Conservation (phyloP, 345 rosid genomes). For the Anastatica hierochuntica region DNA sequence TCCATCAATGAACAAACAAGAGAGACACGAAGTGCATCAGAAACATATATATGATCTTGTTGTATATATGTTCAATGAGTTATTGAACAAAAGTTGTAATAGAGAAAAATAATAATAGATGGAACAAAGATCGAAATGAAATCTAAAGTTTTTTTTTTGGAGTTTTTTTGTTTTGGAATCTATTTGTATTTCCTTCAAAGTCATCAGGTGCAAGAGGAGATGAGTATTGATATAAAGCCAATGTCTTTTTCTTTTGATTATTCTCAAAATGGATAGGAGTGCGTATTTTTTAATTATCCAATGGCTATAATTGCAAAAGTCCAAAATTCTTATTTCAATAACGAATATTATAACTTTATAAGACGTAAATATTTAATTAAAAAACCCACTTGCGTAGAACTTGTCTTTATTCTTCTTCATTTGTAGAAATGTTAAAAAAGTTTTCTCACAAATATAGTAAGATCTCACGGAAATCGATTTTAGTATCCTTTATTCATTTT, state of each 20-base stretch:
- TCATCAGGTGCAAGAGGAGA: constrained; percentile 42
- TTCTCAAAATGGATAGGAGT: constrained; percentile 46
- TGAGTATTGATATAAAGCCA: constrained; percentile 25
- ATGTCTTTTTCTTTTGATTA: constrained; percentile 19
- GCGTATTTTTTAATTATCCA: constrained; percentile 28
- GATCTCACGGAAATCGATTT: constrained; percentile 11
- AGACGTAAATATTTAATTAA: too few species aligned
- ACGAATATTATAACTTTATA: too few species aligned
- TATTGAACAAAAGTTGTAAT: constrained; percentile 3
- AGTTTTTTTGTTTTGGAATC: not conserved
- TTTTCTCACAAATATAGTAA: constrained; percentile 11
- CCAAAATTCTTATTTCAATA: constrained; percentile 9
- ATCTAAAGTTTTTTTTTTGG: constrained; percentile 5
- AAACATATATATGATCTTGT: constrained; percentile 23
- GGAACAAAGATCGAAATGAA: constrained; percentile 4
- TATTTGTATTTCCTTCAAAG: constrained; percentile 34
- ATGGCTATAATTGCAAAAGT: constrained; percentile 27
- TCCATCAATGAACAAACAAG: constrained; percentile 19
- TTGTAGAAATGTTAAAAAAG: constrained; percentile 11
- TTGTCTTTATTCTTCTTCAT: constrained; percentile 5
- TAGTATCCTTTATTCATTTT: not conserved
- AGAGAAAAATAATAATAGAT: too few species aligned
- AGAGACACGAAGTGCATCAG: constrained; percentile 9
- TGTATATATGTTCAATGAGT: not conserved
- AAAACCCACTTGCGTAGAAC: constrained; percentile 16